Conservation (phyloP, 768 basidiomycete species). For the Sarcomyxa edulis region DNA sequence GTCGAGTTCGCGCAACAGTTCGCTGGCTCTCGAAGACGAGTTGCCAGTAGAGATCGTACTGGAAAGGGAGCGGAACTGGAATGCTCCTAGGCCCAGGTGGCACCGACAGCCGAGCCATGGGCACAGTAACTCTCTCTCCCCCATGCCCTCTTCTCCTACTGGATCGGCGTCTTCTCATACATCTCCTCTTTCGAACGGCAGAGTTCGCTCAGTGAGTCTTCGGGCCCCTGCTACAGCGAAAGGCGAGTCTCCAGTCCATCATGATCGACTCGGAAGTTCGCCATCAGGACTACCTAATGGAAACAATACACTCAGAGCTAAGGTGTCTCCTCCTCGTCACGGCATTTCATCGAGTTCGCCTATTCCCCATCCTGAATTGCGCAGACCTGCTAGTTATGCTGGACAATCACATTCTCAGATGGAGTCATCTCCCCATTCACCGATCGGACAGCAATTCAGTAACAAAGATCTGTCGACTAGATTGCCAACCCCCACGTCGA, state of each 20-base stretch:
- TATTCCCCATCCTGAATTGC: too few relatives aligned
- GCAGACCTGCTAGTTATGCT: too few relatives aligned
- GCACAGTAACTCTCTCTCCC: constrained; percentile 9
- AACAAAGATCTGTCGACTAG: too few relatives aligned
- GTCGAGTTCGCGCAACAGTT: constrained; percentile 31
- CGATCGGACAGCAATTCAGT: too few relatives aligned
- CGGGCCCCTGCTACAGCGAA: constrained; percentile 10
- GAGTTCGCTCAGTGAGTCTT: constrained; percentile 17
- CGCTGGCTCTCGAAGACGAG: constrained; percentile 27
- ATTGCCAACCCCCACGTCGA: too few relatives aligned
- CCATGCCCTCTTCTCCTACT: constrained; percentile 10
- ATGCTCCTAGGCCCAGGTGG: constrained; percentile 61
- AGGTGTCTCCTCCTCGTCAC: too few relatives aligned
- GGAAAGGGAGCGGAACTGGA: constrained; percentile 67
- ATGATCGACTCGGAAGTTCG: background rate
- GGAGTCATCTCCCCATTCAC: too few relatives aligned
- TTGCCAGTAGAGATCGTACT: constrained; percentile 31
- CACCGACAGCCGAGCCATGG: constrained; percentile 11
- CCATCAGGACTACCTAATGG: too few relatives aligned
- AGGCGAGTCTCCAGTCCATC: constrained; percentile 15
- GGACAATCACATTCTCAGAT: too few relatives aligned
- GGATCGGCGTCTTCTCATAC: constrained; percentile 7
- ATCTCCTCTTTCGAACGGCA: constrained; percentile 8
- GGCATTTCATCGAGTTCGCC: too few relatives aligned
- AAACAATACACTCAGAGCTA: too few relatives aligned